phyloP scores from a whole-genome alignment of 352 stramenopile species.

The Phytophthora pistaciae region DNA sequence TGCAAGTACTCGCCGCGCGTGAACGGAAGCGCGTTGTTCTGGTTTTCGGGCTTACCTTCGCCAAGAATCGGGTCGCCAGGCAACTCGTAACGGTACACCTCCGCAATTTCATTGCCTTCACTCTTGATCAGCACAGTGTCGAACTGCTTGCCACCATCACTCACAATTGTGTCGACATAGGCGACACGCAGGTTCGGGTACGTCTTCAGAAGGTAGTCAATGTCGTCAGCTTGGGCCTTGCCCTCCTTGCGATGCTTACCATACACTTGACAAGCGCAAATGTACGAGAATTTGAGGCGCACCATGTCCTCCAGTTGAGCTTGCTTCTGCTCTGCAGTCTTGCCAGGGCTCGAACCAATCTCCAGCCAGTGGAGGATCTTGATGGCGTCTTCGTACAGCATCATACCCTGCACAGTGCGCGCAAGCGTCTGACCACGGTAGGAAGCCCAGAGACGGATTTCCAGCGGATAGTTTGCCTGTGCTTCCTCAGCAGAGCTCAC shows the following conservation, averaged over 20 bases:
- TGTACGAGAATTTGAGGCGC: conserved; percentile 85
- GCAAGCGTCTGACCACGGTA: conserved; percentile 82
- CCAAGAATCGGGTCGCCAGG: conserved; percentile 86
- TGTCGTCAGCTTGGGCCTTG: conserved; percentile 75
- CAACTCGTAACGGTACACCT: conserved; percentile 82
- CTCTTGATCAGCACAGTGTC: conserved; percentile 80
- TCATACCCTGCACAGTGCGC: conserved; percentile 84
- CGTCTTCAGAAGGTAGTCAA: conserved; percentile 77
- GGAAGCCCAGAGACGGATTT: conserved; percentile 82
- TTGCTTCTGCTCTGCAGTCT: conserved; percentile 78
- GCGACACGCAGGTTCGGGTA: conserved; percentile 86
- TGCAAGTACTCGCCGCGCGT: conserved; percentile 88
- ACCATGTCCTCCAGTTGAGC: conserved; percentile 84
- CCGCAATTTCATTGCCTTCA: conserved; percentile 69
- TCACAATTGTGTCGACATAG: conserved; percentile 77
- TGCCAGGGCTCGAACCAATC: conserved; percentile 73
- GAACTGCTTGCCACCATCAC: conserved; percentile 50
- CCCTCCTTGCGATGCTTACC: conserved; percentile 77
- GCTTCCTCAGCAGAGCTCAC: conserved; percentile 73
- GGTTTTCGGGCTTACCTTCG: conserved; percentile 90
- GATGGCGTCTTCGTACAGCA: conserved; percentile 85
- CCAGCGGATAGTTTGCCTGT: conserved; percentile 65
- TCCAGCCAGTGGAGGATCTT: conserved; percentile 88
- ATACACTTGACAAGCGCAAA: conserved; percentile 88
- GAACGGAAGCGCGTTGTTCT: conserved; percentile 90